Evolutionary conservation across 345 rosid species (phyloP).

Genomic region (Eucalyptus camaldulensis): DNA sequence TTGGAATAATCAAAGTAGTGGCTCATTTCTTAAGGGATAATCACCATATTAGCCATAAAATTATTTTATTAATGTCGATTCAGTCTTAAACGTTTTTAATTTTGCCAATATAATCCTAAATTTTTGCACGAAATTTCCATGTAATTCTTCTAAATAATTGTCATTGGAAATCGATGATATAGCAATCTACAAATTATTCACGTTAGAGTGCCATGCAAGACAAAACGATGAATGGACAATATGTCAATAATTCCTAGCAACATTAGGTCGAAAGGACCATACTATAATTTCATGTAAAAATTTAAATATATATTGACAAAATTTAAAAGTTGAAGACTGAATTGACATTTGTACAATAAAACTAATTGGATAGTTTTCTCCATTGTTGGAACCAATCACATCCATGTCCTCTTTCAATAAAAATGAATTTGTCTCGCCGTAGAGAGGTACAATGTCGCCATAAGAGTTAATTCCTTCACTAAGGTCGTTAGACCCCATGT

Average conservation of each 20-base stretch:
- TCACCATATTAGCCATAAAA: too few relatives aligned
- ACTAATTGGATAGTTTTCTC: neutral
- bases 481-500: neutral
- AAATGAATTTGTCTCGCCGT: neutral
- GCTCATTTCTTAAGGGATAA: neutral
- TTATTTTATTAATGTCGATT: too few relatives aligned
- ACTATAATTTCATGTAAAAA: too few relatives aligned
- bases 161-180: neutral
- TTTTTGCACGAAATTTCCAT: neutral
- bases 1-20: neutral
- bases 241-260: accelerated
- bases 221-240: too few relatives aligned
- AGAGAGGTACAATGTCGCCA: neutral
- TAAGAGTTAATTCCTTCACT: neutral
- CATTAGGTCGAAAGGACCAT: neutral
- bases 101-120: neutral
- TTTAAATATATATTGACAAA: too few relatives aligned
- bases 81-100: too few relatives aligned
- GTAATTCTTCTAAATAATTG: accelerated
- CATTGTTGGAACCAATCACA: neutral
- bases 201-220: accelerated
- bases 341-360: neutral
- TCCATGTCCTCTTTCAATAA: neutral
- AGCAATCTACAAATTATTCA: neutral
- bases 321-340: accelerated